phyloP scores from a whole-genome alignment of 2,329 filamentous ascomycete genomes.

The Nemania bipapillata region DNA sequence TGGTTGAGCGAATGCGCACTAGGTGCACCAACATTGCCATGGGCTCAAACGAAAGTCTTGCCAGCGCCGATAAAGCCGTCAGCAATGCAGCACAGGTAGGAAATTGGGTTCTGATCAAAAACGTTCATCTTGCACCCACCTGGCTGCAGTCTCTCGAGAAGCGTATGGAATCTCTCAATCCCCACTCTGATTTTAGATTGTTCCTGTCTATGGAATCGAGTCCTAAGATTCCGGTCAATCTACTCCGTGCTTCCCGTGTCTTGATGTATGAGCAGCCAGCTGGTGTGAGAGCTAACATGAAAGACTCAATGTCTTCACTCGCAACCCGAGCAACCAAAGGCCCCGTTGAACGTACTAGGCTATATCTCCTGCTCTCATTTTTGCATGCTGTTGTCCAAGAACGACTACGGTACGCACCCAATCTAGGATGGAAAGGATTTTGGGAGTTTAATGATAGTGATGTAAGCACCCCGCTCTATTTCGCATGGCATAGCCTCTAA shows the following conservation, averaged over 20 bases:
- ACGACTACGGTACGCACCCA: slow-evolving; percentile 90
- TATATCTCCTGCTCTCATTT: slow-evolving; percentile 93
- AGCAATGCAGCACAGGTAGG: slow-evolving; percentile 90
- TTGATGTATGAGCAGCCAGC: slow-evolving; percentile 98
- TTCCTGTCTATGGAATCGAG: slow-evolving; percentile 99
- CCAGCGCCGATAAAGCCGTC: slow-evolving; percentile 94
- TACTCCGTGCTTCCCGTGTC: slow-evolving; percentile 90
- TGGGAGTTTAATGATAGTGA: slow-evolving; percentile 99
- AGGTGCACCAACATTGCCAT: slow-evolving; percentile 97
- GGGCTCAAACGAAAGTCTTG: slow-evolving; percentile 94
- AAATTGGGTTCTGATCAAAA: slow-evolving; percentile 98
- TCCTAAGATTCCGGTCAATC: slow-evolving; percentile 94
- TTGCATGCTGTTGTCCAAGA: slow-evolving; percentile 96
- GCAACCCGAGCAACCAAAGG: slow-evolving; percentile 79
- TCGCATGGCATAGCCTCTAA: slow-evolving; percentile 34
- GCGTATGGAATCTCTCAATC: slow-evolving; percentile 92
- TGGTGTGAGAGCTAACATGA: slow-evolving; percentile 97
- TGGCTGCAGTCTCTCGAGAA: slow-evolving; percentile 99
- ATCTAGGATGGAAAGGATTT: slow-evolving; percentile 95
- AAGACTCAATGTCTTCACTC: slow-evolving; percentile 89
- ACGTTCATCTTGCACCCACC: slow-evolving; percentile 93
- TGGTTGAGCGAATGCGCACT: slow-evolving; percentile 84
- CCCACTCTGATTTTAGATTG: slow-evolving; percentile 89
- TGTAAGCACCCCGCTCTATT: slow-evolving; percentile 68
- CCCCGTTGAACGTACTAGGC: slow-evolving; percentile 87